Conservation (phyloP, 495 filamentous ascomycete genomes). For the Geoglossum glabrum region DNA sequence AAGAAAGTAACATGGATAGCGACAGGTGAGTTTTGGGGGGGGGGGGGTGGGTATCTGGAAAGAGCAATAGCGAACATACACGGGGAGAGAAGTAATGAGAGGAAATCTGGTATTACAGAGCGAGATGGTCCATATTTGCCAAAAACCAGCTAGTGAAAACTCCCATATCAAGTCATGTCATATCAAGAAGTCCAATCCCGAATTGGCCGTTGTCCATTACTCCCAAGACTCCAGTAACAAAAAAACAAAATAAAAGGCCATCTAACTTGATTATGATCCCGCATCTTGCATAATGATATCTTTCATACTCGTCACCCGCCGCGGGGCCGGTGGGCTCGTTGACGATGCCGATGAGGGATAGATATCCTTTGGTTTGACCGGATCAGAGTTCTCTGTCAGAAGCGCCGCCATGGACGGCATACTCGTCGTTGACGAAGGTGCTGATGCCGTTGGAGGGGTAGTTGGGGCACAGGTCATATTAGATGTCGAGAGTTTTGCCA, state of each 20-base stretch:
- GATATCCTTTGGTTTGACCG: background rate
- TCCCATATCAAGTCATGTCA: no score
- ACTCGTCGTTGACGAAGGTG: slow-evolving; percentile 7
- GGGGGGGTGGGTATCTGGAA: no score
- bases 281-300: background rate
- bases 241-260: background rate
- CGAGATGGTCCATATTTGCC: background rate
- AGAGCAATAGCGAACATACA: no score
- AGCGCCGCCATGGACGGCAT: background rate
- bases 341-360: background rate
- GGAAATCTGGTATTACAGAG: background rate
- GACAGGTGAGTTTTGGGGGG: no score
- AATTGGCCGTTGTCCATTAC: no score
- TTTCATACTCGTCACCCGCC: background rate
- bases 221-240: background rate
- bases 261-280: background rate
- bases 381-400: background rate
- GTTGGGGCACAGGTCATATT: background rate
- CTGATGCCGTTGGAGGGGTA: slow-evolving; percentile 7
- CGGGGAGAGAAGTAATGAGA: background rate
- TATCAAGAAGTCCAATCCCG: no score
- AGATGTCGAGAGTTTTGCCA: background rate
- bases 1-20: no score
- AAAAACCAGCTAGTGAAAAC: no score
- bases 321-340: background rate